Evolutionary conservation across 2,329 filamentous ascomycete genomes (phyloP).

Genomic region (Fusarium sarcochroum): DNA sequence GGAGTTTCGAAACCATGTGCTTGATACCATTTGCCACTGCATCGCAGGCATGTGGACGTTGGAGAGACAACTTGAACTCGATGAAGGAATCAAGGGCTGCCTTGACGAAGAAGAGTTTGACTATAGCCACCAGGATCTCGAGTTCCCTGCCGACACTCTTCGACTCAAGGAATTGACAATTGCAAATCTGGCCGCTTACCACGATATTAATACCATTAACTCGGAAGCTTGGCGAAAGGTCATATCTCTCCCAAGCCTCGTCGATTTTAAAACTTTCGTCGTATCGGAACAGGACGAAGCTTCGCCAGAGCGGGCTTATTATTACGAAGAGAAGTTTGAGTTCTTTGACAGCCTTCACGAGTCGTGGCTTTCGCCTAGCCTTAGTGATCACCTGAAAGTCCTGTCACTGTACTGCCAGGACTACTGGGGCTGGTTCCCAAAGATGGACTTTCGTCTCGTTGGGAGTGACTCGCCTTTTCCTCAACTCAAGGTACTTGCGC

Average conservation of each 20-base stretch:
- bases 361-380: conserved; percentile 39
- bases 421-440: conserved; percentile 59
- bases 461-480: conserved; percentile 49
- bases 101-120: fast-evolving
- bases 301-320: not conserved
- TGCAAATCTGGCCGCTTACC: conserved; percentile 30
- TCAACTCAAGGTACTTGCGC: conserved; percentile 54
- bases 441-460: conserved; percentile 52
- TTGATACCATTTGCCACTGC: conserved; percentile 37
- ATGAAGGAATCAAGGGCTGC: not conserved
- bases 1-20: conserved; percentile 19
- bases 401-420: conserved; percentile 56
- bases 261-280: conserved; percentile 21
- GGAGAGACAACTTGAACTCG: conserved; percentile 18
- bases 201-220: not conserved
- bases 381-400: conserved; percentile 48
- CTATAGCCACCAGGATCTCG: conserved; percentile 1
- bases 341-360: conserved; percentile 40
- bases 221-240: conserved; percentile 28
- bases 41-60: conserved; percentile 29
- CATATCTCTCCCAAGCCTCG: not conserved
- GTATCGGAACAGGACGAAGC: not conserved
- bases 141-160: not conserved
- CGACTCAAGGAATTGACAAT: conserved; percentile 26
- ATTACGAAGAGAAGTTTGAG: conserved; percentile 24